Percentiles rank a stretch among this genome's conserved stretches.
phyloP scores from a whole-genome alignment of 2,329 filamentous ascomycete genomes.

The Zymoseptoria pseudotritici region DNA sequence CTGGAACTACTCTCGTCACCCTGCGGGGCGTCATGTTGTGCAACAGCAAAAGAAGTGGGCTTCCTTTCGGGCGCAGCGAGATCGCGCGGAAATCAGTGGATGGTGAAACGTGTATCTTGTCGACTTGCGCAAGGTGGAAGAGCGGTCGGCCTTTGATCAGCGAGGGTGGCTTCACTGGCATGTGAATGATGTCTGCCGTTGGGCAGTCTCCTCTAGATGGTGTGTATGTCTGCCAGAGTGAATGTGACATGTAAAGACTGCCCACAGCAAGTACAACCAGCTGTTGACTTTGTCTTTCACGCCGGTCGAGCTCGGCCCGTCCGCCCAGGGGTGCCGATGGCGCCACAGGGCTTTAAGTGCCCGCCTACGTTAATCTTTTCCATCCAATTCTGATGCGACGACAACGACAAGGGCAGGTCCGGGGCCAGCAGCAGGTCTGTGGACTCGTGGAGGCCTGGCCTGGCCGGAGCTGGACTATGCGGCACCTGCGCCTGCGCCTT shows the following conservation, averaged over 20 bases:
- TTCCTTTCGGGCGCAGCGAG: neutral
- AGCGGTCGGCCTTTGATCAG: slow-evolving; percentile 5
- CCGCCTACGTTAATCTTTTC: too few species aligned
- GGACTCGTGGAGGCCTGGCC: too few species aligned
- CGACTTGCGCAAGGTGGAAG: slow-evolving; percentile 7
- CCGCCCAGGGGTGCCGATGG: neutral
- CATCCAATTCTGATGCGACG: neutral
- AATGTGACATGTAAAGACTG: too few species aligned
- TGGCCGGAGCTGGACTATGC: too few species aligned
- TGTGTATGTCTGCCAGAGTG: too few species aligned
- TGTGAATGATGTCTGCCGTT: neutral
- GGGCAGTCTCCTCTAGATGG: too few species aligned
- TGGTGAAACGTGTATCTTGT: slow-evolving; percentile 10
- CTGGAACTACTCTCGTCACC: neutral
- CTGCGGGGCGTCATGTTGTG: neutral
- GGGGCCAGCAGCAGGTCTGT: too few species aligned
- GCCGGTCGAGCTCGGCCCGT: neutral
- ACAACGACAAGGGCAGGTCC: neutral
- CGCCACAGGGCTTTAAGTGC: neutral
- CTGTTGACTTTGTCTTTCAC: neutral
- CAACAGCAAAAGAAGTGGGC: neutral
- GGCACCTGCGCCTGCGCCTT: too few species aligned
- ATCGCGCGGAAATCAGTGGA: slow-evolving; percentile 10
- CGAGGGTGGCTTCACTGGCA: neutral
- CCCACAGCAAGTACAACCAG: neutral